Percentiles rank a stretch among this genome's conserved stretches.
phyloP scores from a whole-genome alignment of 192 early-diverging fungal genomes.

The Martensiomyces pterosporus region DNA sequence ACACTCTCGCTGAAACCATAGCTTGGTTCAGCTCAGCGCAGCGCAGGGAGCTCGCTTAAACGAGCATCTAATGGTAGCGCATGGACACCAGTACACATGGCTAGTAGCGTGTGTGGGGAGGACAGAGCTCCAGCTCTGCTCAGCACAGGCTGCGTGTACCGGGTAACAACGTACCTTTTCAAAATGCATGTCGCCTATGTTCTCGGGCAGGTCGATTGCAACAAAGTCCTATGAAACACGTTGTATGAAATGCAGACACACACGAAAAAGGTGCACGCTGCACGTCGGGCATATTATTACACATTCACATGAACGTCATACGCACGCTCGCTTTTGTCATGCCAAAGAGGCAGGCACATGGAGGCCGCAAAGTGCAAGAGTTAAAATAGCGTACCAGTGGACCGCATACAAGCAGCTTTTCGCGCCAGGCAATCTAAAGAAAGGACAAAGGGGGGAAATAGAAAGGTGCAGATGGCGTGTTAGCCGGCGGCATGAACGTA shows the following conservation, averaged over 20 bases:
- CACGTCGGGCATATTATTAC: not conserved
- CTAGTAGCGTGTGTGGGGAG: too few species aligned
- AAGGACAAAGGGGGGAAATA: not conserved
- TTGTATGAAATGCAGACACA: not conserved
- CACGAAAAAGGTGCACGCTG: not conserved
- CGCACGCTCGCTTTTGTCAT: not conserved
- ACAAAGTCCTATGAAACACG: constrained; percentile 21
- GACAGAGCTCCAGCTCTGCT: too few species aligned
- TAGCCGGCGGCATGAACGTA: too few species aligned
- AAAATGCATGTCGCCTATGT: constrained; percentile 28
- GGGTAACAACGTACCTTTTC: constrained; percentile 38
- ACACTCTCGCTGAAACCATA: too few species aligned
- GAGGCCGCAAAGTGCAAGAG: not conserved
- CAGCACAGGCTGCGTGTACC: too few species aligned
- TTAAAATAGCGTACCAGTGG: constrained; percentile 8
- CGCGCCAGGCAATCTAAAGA: constrained; percentile 11
- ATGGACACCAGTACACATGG: too few species aligned
- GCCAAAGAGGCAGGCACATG: not conserved
- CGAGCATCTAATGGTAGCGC: too few species aligned
- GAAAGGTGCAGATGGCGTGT: not conserved
- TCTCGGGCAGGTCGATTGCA: constrained; percentile 8
- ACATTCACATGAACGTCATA: constrained; percentile 2
- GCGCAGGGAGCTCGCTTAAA: too few species aligned
- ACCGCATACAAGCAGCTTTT: constrained; percentile 4
- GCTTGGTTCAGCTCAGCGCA: too few species aligned